Base-by-base conservation (phyloP, 208 protist genomes). In the Phytomonas francai region DNA sequence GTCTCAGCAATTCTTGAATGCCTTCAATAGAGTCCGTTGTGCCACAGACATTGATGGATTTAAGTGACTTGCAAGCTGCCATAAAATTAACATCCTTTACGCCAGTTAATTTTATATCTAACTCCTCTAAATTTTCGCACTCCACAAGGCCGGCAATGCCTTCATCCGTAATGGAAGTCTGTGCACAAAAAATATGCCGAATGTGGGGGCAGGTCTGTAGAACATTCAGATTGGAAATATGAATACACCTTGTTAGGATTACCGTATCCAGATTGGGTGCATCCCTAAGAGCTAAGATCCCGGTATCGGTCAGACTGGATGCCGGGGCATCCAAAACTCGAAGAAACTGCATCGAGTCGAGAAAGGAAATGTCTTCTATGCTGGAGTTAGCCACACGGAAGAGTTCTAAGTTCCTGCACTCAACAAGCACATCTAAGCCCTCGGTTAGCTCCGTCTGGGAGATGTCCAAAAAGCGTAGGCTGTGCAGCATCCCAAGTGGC, bases 161-260 rank as follows among this genome's bases (percentile, higher is more conserved):
- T n/a, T 88, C 83, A 65, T 89, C 79, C 27, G 76, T 89, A n/a
- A 93, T 78, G 14, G 76, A 74, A 39, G 85, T 89, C 29, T 74
- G 64, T 12, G 78, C 75, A 65, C 88, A 89, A 54, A 91, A 83
- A 54, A 91, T 84, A 58, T 85, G 88, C 11, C 75, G 75, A 31
- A 93, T 91, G 33, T 79, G 74, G 2, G 85, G 83, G 73, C 88
- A 93, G 14, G 73, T 87, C n/a, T 71, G 73, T 30, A 93, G 75
- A 19, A 89, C 85, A 76, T 93, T 93, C 19, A 93, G 72, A 67
- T 87, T 82, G 25, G 85, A 84, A 36, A 93, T 84, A 69, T 82
- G 79, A 45, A 84, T 66, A 51, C 88, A 91, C 30, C 75, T 78
- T 12, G 80, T 88, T 29, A 93, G 70, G 3, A 93, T 77, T 25